phyloP scores from a whole-genome alignment of 129 eudicot species.

The Chrysanthemum makinoi region DNA sequence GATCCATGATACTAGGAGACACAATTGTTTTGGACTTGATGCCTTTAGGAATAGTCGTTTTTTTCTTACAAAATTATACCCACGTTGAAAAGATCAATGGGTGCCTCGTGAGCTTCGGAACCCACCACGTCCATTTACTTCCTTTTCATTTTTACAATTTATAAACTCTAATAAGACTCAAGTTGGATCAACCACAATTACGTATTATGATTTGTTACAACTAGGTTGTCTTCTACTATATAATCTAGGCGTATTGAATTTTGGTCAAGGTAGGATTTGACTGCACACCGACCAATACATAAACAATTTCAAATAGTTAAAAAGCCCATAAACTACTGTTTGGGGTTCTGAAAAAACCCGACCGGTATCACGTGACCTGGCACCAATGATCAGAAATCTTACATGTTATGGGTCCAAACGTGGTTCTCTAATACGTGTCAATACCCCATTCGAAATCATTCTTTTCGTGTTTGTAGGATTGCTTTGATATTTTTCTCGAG shows the following conservation, averaged over 20 bases:
- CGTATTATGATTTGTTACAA: too few species aligned
- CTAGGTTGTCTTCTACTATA: neutral
- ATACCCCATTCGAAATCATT: slow-evolving; percentile 5
- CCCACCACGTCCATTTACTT: too few species aligned
- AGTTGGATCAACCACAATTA: too few species aligned
- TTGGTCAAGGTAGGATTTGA: slow-evolving; percentile 29
- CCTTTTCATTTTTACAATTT: too few species aligned
- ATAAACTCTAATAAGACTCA: too few species aligned
- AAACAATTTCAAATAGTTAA: slow-evolving; percentile 10
- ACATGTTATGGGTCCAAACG: slow-evolving; percentile 30
- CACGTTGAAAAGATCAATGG: too few species aligned
- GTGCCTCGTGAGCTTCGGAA: too few species aligned
- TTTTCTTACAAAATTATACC: too few species aligned
- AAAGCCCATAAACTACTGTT: slow-evolving; percentile 24
- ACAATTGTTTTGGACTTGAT: too few species aligned
- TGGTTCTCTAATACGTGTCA: slow-evolving; percentile 29
- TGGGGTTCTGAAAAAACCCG: slow-evolving; percentile 31
- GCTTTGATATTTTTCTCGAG: neutral
- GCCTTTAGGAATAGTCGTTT: too few species aligned
- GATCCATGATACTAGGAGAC: too few species aligned
- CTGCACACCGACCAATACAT: slow-evolving; percentile 30
- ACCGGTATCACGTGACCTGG: slow-evolving; percentile 41
- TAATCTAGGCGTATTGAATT: neutral
- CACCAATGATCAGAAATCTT: slow-evolving; percentile 25
- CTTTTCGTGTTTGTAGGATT: neutral